phyloP scores from a whole-genome alignment of 805 yeast genomes.

The Spathaspora passalidarum region DNA sequence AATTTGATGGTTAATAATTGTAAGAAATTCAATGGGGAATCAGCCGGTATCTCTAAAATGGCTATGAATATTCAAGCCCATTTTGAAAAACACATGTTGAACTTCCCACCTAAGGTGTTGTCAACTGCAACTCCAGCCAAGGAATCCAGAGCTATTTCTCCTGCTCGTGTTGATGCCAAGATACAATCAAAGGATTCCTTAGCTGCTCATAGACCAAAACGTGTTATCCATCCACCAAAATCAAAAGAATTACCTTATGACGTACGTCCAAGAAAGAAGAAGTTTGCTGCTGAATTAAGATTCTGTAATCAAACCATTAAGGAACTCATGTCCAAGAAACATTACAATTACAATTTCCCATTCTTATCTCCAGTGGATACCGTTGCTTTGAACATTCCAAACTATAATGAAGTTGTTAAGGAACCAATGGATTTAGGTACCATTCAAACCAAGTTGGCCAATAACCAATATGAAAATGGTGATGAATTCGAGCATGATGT shows the following conservation, averaged over 20 bases:
- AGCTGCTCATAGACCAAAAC: slow-evolving; percentile 84
- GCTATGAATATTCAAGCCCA: slow-evolving; percentile 86
- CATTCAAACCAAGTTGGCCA: slow-evolving; percentile 71
- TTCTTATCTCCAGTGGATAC: slow-evolving; percentile 94
- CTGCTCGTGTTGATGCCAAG: background rate
- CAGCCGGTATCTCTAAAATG: slow-evolving; percentile 84
- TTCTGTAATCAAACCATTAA: slow-evolving; percentile 80
- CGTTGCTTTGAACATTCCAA: slow-evolving; percentile 87
- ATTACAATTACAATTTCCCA: slow-evolving; percentile 82
- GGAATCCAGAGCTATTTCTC: slow-evolving; percentile 8
- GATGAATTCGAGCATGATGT: slow-evolving; percentile 86
- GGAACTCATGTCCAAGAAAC: slow-evolving; percentile 80
- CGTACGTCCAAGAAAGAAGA: slow-evolving; percentile 86
- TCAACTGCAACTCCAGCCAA: slow-evolving; percentile 16
- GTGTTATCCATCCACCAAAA: slow-evolving; percentile 95
- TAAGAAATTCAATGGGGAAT: slow-evolving; percentile 78
- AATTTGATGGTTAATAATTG: slow-evolving; percentile 84
- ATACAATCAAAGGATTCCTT: slow-evolving; percentile 48
- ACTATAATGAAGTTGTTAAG: slow-evolving; percentile 80
- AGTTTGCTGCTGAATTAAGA: slow-evolving; percentile 82
- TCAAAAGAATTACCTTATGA: slow-evolving; percentile 92
- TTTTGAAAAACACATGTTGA: slow-evolving; percentile 88
- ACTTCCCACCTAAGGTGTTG: slow-evolving; percentile 69
- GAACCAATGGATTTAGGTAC: slow-evolving; percentile 96
- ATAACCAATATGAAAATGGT: slow-evolving; percentile 84